Conservation (phyloP, 2,329 filamentous ascomycete species). For the Sphaerulina vaccinii region DNA sequence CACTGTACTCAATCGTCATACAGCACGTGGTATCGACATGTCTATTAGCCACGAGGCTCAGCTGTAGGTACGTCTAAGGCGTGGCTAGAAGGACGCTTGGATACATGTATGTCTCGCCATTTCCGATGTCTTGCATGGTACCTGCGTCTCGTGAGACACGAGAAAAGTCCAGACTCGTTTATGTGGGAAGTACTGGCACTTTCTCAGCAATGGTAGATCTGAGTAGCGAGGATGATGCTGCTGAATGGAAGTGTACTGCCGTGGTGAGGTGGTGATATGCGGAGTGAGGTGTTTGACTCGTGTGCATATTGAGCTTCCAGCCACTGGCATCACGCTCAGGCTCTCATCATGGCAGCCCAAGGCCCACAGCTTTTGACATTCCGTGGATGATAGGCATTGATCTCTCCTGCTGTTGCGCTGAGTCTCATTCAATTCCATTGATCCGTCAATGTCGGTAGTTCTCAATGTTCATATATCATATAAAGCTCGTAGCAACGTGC, state of each 20-base stretch:
- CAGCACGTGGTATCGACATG: too few relatives aligned
- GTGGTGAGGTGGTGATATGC: background rate
- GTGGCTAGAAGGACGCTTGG: background rate
- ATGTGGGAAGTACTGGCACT: background rate
- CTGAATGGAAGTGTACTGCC: background rate
- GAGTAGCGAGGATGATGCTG: background rate
- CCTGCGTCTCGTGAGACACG: background rate
- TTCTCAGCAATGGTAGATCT: background rate
- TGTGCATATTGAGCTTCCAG: background rate
- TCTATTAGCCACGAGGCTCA: background rate
- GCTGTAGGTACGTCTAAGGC: background rate
- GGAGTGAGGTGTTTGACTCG: background rate
- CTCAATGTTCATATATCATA: too few relatives aligned
- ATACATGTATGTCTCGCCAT: background rate
- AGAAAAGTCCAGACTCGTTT: background rate
- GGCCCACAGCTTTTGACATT: too few relatives aligned
- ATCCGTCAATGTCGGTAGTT: too few relatives aligned
- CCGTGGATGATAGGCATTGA: too few relatives aligned
- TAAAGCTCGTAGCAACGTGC: too few relatives aligned
- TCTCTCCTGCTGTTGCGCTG: too few relatives aligned
- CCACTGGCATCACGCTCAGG: background rate
- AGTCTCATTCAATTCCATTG: too few relatives aligned
- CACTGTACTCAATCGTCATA: background rate
- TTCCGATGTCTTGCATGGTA: background rate
- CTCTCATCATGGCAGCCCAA: too few relatives aligned